These are phyloP conservation scores for Phlyctochytrium bullatum DNA, from an alignment of 192 early-diverging fungal species.

Conservation along the genomic window DNA sequence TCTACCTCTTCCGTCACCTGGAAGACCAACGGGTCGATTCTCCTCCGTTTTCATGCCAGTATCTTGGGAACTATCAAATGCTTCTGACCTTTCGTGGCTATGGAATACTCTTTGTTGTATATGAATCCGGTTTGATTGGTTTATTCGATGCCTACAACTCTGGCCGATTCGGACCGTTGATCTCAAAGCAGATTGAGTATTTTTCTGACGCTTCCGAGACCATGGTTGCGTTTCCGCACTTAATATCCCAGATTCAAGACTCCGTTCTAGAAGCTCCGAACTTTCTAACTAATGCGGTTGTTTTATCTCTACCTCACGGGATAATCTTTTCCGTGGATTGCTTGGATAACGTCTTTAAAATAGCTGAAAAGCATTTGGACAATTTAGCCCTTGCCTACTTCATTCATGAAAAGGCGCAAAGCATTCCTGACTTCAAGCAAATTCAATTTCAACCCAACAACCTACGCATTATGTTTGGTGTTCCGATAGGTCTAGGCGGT, in stretches of 20 bases:
- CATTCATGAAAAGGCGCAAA: neutral
- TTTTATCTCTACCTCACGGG: slow-evolving; percentile 1
- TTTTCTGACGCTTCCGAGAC: slow-evolving; percentile 5
- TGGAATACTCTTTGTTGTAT: neutral
- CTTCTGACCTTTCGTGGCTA: too few species aligned
- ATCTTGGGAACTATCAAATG: too few species aligned
- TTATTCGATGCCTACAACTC: neutral
- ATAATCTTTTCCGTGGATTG: neutral
- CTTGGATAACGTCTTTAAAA: neutral
- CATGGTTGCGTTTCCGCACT: neutral
- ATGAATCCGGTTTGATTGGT: neutral
- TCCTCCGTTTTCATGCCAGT: too few species aligned
- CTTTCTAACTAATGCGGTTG: neutral
- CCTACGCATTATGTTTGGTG: neutral
- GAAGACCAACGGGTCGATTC: too few species aligned
- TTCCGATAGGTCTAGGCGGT: neutral
- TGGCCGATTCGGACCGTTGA: neutral
- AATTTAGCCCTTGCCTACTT: neutral
- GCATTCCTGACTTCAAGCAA: neutral
- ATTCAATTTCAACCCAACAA: neutral
- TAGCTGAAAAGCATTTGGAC: neutral
- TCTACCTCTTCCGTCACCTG: neutral
- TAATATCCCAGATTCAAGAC: neutral
- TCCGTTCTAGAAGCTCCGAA: neutral
- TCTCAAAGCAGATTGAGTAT: neutral